These are phyloP conservation scores for Annulohypoxylon stygium DNA, from an alignment of 495 filamentous ascomycete genomes.

Conservation along the genomic window DNA sequence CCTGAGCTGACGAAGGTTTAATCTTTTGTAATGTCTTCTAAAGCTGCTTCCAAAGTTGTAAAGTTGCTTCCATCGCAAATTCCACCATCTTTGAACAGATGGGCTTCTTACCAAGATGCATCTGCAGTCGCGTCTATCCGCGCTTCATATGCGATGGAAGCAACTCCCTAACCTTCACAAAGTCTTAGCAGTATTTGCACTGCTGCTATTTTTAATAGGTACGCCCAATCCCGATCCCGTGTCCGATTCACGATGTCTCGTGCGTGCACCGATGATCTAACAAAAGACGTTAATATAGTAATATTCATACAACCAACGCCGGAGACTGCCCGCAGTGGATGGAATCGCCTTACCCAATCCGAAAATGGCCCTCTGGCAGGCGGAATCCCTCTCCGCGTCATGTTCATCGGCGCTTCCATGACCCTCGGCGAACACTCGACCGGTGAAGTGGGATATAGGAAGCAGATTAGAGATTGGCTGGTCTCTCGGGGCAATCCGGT, in stretches of 20 bases:
- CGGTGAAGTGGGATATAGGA: slow-evolving; percentile 68
- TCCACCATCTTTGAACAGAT: slow-evolving; percentile 31
- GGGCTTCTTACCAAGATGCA: slow-evolving; percentile 35
- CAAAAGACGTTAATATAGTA: slow-evolving; percentile 6
- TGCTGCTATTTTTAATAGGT: slow-evolving; percentile 34
- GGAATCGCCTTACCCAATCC: slow-evolving; percentile 39
- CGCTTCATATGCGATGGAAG: slow-evolving; percentile 43
- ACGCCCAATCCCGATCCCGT: neutral
- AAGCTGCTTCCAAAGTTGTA: neutral
- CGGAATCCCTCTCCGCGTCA: slow-evolving; percentile 60
- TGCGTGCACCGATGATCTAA: slow-evolving; percentile 8
- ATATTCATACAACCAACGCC: slow-evolving; percentile 39
- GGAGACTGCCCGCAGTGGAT: slow-evolving; percentile 37
- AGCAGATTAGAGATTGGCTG: slow-evolving; percentile 56
- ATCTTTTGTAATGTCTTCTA: slow-evolving; percentile 9
- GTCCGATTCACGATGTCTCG: neutral
- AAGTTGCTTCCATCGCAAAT: neutral
- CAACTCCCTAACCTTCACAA: slow-evolving; percentile 44
- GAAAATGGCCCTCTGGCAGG: slow-evolving; percentile 41
- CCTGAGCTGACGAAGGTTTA: slow-evolving; percentile 15
- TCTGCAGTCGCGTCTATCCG: slow-evolving; percentile 36
- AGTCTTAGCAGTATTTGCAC: slow-evolving; percentile 19
- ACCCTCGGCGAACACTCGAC: slow-evolving; percentile 65
- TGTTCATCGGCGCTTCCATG: slow-evolving; percentile 71
- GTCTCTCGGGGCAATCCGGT: slow-evolving; percentile 51